Base-by-base conservation (phyloP, 2,329 filamentous ascomycete genomes). In the Bipolaris sorokiniana region DNA sequence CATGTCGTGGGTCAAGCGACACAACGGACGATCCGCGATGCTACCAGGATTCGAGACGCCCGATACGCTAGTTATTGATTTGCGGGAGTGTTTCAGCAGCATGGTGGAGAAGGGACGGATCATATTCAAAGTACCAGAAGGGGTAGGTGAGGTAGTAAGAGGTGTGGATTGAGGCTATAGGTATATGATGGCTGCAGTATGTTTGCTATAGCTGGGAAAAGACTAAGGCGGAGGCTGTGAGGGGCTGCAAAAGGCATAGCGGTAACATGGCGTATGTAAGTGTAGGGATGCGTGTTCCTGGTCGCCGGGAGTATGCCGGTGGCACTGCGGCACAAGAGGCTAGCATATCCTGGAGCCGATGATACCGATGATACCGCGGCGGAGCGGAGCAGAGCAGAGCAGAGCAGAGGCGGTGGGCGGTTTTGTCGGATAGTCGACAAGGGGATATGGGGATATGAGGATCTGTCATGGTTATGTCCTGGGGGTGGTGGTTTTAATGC, bases 1-100 rank as follows among this genome's bases (percentile, higher is more conserved):
- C 13, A 65, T 80, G 1, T 66, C 57, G 11, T 78, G 78, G 73
- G 58, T 78, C 23, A 72, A 71, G 56, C 67, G 76, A 46, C 69
- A 77, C 58, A 71, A 72, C 5, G 42, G 42, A 36, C 69, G 69
- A 15, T 62, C 64, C 20, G 74, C 68, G 15, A 58, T 66, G 50
- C 71, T 73, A 55, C 71, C 78, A 2, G 74, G 75, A 18, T 80
- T 77, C 75, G 78, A 80, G 55, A 69, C 70, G 20, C 75, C 78
- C 2, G 72, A 73, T 26, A 66, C 76, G 34, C 62, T 81, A 34
- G 76, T 79, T 15, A 54, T 72, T 28, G 78, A 81, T 65, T 57
- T 81, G 55, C 70, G 77, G 54, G 78, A 79, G 52, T 76, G 76
- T 59, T 78, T 75, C 48, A 67, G 61, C 40, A 66, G 53, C 47